Percentiles rank a stretch among this genome's conserved stretches.
These are phyloP conservation scores for Chloranthus sessilifolius DNA, from an alignment of 164 flowering plant species.

Conservation along the genomic window DNA sequence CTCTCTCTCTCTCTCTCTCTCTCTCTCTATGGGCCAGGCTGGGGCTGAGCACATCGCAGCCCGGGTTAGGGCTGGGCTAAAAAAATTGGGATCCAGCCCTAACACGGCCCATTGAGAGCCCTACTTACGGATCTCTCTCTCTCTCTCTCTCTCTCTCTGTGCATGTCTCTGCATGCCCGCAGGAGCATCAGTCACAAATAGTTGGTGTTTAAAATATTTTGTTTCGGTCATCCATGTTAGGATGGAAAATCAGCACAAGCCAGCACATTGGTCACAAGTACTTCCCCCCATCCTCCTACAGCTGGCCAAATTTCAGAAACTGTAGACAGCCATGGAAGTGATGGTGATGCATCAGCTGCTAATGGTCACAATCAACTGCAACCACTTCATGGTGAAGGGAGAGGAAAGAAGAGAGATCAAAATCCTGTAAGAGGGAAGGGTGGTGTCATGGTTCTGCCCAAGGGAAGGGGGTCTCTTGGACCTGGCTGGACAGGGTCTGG, in stretches of 20 bases:
- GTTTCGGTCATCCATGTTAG: conserved; percentile 20
- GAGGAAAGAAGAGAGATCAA: conserved; percentile 56
- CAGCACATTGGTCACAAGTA: conserved; percentile 17
- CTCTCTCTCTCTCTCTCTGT: too few relatives aligned
- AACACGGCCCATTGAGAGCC: too few relatives aligned
- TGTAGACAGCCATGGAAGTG: conserved; percentile 24
- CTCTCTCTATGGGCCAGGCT: too few relatives aligned
- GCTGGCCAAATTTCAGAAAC: conserved; percentile 18
- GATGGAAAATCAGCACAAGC: conserved; percentile 30
- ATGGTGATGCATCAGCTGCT: conserved; percentile 17
- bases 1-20: too few relatives aligned
- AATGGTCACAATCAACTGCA: conserved; percentile 39
- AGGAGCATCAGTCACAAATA: too few relatives aligned
- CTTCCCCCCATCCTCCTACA: conserved; percentile 22
- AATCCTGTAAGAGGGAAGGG: conserved; percentile 72
- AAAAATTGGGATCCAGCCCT: too few relatives aligned
- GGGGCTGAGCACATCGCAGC: too few relatives aligned
- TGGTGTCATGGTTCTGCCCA: conserved; percentile 55
- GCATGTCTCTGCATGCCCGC: background rate
- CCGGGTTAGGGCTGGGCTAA: too few relatives aligned
- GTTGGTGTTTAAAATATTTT: too few relatives aligned
- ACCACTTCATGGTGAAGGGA: conserved; percentile 50
- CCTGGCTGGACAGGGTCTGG: conserved; percentile 99
- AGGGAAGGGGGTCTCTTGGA: conserved; percentile 56
- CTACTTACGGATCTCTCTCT: too few relatives aligned